Evolutionary conservation across 345 rosid species (phyloP), one percentile per base, ranked within the genome.

Genomic region (Camelina hispida): DNA sequence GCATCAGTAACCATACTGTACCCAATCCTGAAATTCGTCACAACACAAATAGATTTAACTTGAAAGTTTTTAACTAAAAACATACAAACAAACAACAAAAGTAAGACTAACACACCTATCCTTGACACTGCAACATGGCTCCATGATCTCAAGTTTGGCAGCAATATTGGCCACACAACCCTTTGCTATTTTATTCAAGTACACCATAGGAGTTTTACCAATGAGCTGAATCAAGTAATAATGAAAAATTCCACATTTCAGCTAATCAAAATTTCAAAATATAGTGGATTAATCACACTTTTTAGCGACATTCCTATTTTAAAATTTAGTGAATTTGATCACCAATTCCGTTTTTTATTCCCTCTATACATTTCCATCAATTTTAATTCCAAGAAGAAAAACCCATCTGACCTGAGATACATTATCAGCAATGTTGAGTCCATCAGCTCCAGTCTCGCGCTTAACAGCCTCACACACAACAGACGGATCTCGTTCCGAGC

Each of bases 191-290:
- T 85, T 90, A 79, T 94, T 91, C 80, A 94, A 87, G 78, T 89
- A 94, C 23, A 94, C 96, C 97, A 94, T 88, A 9, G 97, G 98
- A 35, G 98, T 91, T 65, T 87, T 94, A 55, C 98, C 98, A 71
- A 91, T 91, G 35, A 94, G 88, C 97, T 91, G 86, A 34, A 30
- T 62, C 73, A 68, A 48, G 32, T 11, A 13, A 60, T 9, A 74
- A 2, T 34, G 37, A 34, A 34, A 34, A 34, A 34, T 34, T 34
- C 35, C 37, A 25, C 28, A 25, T 3, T 25, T 25, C 28, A 4
- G 28, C 28, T 25, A 34, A 70, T 9, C 37, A 59, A 17, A 17
- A 57, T 61, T 40, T 54, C 9, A 6, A 67, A 42, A 2, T 50
- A 10, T 18, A 73, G 35, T 42, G 17, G 15, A 65, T 8, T 28